A percentile compares a stretch with the other conserved stretches of the same genome.
These are phyloP conservation scores for Exophiala oligosperma DNA, from an alignment of 2,329 filamentous ascomycete genomes.

Conservation along the genomic window DNA sequence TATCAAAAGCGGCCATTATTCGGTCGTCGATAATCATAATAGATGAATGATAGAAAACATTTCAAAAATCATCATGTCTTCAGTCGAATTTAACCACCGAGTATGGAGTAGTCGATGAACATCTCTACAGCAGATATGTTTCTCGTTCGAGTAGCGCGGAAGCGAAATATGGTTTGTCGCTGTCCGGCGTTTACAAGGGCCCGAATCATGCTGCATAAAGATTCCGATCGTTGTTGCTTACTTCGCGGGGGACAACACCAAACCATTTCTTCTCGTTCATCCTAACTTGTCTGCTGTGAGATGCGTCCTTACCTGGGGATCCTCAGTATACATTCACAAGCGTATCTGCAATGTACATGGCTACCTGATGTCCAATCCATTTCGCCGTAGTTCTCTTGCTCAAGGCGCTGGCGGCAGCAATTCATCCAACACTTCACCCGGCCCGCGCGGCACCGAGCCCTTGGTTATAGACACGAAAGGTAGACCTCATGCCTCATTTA, in stretches of 20 bases:
- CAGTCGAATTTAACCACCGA: too few relatives aligned
- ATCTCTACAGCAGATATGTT: too few relatives aligned
- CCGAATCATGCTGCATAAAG: neutral
- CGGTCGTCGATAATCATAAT: slow-evolving; percentile 17
- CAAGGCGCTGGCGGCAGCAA: slow-evolving; percentile 33
- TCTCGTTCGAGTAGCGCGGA: too few relatives aligned
- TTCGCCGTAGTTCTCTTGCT: slow-evolving; percentile 45
- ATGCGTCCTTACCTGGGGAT: neutral
- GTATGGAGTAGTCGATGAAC: too few relatives aligned
- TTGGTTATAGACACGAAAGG: slow-evolving; percentile 28
- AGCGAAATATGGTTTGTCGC: neutral
- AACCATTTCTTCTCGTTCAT: neutral
- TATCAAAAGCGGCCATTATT: slow-evolving; percentile 1
- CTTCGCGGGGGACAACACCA: neutral
- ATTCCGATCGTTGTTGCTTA: neutral
- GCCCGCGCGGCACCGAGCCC: slow-evolving; percentile 23
- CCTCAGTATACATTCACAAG: slow-evolving; percentile 8
- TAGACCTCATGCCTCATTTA: slow-evolving; percentile 3
- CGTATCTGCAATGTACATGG: slow-evolving; percentile 39
- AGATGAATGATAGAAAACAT: neutral
- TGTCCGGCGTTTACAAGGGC: neutral
- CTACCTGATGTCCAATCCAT: slow-evolving; percentile 45
- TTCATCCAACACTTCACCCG: slow-evolving; percentile 26
- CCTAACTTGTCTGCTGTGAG: neutral
- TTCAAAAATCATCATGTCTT: too few relatives aligned